Base-by-base conservation (phyloP, 306 rosid species). In the Canavalia gladiata region DNA sequence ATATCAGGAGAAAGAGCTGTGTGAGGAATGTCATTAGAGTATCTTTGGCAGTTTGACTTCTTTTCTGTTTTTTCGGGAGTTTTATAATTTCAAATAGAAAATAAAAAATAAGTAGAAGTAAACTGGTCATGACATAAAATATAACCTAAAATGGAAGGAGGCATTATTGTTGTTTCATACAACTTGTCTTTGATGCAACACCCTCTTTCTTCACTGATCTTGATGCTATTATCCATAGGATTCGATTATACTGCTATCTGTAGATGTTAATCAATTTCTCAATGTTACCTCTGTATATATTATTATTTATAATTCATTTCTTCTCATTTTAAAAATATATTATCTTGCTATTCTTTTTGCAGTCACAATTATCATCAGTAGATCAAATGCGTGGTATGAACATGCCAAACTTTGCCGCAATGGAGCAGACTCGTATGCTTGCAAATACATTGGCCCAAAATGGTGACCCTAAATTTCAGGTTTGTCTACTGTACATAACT, bases 391-490 rank as follows among this genome's bases (percentile, higher is more conserved):
- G 80, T 75, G 92, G 94, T 75, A 88, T 65, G 83, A 91, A 91
- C 86, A 71, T 87, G 81, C 49, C 93, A 81, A 92, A 77, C 86
- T 75, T 89, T 52, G 93, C 95, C 86, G 98, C 97, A 55, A 91
- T 90, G 94, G 97, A 90, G 88, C 98, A 96, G 85, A 91, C 97
- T 82, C 97, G 97, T 82, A 90, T 90, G 86, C 99, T 96, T 87
- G 99, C 99, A 66, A 88, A 90, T 80, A 96, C 97, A 7, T 75
- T 96, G 85, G 94, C 97, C 56, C 97, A 96, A 85, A 96, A 92
- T 81, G 75, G 75, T 55, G 98, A 96, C 86, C 99, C 99, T 71
- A 96, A 96, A 86, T 96, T 96, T 84, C 98, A 94, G 99, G 99
- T 93, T 86, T 74, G 51, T 85, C 66, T 28, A 31, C 79, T 74